Evolutionary conservation across 116 monocot species (phyloP), one percentile per base, ranked within the genome.

Genomic region (Phalaenopsis hybrid): DNA sequence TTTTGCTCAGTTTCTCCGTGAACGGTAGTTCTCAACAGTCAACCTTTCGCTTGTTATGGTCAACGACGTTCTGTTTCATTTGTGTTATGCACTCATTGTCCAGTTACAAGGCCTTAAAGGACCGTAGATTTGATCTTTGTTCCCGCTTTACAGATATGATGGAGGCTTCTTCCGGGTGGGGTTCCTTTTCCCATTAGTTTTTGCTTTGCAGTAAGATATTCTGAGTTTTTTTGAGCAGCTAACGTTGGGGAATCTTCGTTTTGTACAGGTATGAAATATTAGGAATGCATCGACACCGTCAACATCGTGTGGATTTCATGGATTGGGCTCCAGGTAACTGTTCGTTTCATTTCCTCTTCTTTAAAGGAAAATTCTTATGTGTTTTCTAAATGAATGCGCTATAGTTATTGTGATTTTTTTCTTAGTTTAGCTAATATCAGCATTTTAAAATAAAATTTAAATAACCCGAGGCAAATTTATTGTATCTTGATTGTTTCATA

Each of bases 281-380:
- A 76, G 99, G 99, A 9, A 90, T 99, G 95, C 99, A 95, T 79
- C 87, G 99, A 25, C 91, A 99, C 67, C 79, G 93, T 59, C 87
- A 94, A 31, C 99, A 99, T 80, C 81, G 99, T 34, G 79, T 99
- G 73, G 95, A 99, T 87, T 99, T 81, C 87, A 99, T 99, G 99
- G 99, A 99, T 75, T 99, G 99, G 99, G 99, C 92, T 0, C 95
- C 99, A 79, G 98, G 96, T 96, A 81, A 33, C 44, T 13, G 13
- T 48, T 61, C 20, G 20, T 68, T 52, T 49, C n/a, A 4, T 0
- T 23, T 48, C 46, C 34, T 59, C 7, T 80, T 31, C 18, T 63
- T 77, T 76, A 15, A 44, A 23, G 4, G 0, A 61, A n/a, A n/a
- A 61, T 9, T 18, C 4, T 61, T 6, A n/a, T 18, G 61, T 0